phyloP scores from a whole-genome alignment of 139 green algal genomes.

The Picochlorum sp. region DNA sequence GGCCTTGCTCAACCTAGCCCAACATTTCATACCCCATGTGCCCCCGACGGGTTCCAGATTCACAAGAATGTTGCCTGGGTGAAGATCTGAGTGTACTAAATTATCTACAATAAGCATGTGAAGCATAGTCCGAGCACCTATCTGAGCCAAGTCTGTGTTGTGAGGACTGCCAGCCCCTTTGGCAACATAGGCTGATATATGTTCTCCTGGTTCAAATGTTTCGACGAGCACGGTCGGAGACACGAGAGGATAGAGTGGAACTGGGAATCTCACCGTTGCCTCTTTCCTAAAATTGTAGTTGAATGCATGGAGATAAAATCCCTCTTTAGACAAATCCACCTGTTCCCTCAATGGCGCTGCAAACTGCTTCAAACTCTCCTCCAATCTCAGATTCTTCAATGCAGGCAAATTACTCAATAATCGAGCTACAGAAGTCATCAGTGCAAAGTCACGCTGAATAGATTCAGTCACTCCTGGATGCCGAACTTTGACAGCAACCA shows the following conservation, averaged over 20 bases:
- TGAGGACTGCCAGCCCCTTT: conserved; percentile 31
- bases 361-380: conserved; percentile 93
- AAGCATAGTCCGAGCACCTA: conserved; percentile 77
- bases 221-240: conserved; percentile 78
- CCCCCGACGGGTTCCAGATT: conserved; percentile 40
- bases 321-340: conserved; percentile 89
- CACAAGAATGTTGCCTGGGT: conserved; percentile 80
- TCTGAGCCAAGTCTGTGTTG: conserved; percentile 56
- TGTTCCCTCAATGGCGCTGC: conserved; percentile 88
- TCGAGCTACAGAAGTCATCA: conserved; percentile 78
- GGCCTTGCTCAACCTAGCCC: background rate
- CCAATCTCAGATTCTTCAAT: conserved; percentile 58
- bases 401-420: conserved; percentile 37
- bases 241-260: conserved; percentile 89
- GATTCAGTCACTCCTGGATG: conserved; percentile 80
- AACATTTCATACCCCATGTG: background rate
- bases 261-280: conserved; percentile 71
- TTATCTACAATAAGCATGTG: conserved; percentile 96
- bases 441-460: conserved; percentile 87
- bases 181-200: conserved; percentile 55
- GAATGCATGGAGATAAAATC: conserved; percentile 81
- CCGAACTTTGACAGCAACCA: conserved; percentile 86
- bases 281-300: conserved; percentile 86
- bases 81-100: conserved; percentile 90
- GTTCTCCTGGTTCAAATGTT: conserved; percentile 83